Conservation (phyloP, 139 green algal species). For the Chlorella sp. region DNA sequence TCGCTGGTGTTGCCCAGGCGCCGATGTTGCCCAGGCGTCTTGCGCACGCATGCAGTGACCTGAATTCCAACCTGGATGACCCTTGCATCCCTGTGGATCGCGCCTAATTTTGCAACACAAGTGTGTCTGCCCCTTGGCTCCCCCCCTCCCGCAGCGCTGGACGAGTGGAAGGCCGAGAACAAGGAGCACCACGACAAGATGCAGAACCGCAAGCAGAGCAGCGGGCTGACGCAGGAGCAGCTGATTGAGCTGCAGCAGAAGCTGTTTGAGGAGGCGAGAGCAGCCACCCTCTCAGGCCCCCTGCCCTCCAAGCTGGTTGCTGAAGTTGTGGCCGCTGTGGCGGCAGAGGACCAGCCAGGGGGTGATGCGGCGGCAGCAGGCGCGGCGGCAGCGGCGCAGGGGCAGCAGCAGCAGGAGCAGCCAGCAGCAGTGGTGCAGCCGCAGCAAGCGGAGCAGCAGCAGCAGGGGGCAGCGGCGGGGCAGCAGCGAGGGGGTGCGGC, state of each 20-base stretch:
- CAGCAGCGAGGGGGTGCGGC: not conserved
- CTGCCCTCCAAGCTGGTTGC: not conserved
- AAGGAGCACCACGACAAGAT: slow-evolving; percentile 43
- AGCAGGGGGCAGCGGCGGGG: not conserved
- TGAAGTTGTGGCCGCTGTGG: not conserved
- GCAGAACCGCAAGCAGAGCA: slow-evolving; percentile 11
- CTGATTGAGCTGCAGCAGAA: slow-evolving; percentile 55
- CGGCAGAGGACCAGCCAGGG: not conserved
- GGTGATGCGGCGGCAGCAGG: not conserved
- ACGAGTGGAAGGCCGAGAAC: slow-evolving; percentile 51
- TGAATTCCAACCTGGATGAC: too few species aligned
- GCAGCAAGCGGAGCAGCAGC: not conserved
- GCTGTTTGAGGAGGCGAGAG: slow-evolving; percentile 51
- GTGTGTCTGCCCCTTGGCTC: not conserved
- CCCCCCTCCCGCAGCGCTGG: slow-evolving; percentile 13
- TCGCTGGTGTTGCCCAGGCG: too few species aligned
- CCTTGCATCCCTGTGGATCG: too few species aligned
- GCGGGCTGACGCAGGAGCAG: slow-evolving; percentile 47
- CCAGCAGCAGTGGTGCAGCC: too few species aligned
- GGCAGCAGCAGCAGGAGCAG: not conserved
- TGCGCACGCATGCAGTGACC: too few species aligned
- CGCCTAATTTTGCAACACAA: too few species aligned
- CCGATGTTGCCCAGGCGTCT: too few species aligned
- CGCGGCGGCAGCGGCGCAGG: not conserved
- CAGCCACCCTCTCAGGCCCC: slow-evolving; percentile 30